Conservation (phyloP, 176 grass and related monocot genomes). For the Hordeum marinum region DNA sequence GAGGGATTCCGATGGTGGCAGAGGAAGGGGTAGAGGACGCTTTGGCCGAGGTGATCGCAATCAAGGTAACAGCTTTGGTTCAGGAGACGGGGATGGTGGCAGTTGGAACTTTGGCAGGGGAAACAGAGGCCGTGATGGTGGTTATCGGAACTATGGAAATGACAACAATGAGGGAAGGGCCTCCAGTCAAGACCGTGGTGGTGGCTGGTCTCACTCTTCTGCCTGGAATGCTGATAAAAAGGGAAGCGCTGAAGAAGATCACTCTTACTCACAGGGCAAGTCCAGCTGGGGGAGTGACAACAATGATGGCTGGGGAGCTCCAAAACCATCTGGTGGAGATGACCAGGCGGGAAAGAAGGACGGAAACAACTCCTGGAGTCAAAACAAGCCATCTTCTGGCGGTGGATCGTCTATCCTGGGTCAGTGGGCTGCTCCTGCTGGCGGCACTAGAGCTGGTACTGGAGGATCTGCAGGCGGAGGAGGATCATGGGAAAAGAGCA, state of each 20-base stretch:
- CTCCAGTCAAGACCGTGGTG: conserved; percentile 3
- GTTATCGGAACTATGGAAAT: conserved; percentile 27
- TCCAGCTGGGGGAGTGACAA: conserved; percentile 29
- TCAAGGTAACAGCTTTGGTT: conserved; percentile 23
- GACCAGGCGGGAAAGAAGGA: conserved; percentile 25
- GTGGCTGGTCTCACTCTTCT: conserved; percentile 32
- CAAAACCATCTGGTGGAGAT: conserved; percentile 21
- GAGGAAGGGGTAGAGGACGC: conserved; percentile 40
- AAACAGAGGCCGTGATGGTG: conserved; percentile 15
- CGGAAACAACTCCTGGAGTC: conserved; percentile 14
- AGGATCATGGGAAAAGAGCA: conserved; percentile 34
- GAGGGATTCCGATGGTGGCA: conserved; percentile 8
- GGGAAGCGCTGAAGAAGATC: conserved; percentile 4
- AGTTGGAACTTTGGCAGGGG: conserved; percentile 39
- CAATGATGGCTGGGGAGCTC: conserved; percentile 25
- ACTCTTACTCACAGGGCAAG: conserved; percentile 22
- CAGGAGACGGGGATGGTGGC: conserved; percentile 25
- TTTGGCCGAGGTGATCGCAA: conserved; percentile 30
- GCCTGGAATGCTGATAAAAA: conserved; percentile 31
- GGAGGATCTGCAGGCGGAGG: neutral
- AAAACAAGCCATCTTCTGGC: conserved; percentile 22
- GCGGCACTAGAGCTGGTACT: neutral
- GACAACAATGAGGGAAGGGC: conserved; percentile 16
- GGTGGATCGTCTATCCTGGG: conserved; percentile 15
- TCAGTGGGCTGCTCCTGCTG: conserved; percentile 25